Base-by-base conservation (phyloP, 352 stramenopile species). In the Globisporangium rhizosaccharum region DNA sequence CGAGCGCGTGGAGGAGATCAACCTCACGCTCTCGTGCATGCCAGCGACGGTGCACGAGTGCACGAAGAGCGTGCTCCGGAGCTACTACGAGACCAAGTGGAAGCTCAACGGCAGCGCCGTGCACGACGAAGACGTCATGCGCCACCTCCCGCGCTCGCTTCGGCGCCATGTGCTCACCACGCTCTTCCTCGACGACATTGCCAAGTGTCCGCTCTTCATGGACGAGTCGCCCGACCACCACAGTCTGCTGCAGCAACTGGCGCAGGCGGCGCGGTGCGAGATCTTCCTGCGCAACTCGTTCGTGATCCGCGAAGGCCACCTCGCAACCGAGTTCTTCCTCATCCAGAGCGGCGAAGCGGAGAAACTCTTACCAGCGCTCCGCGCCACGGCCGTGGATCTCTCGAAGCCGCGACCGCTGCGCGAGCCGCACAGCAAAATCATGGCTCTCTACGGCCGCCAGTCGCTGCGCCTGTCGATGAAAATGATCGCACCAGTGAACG, bases 41-140 rank as follows among this genome's bases (percentile, higher is more conserved):
- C 30, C 62, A 12, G 39, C 39, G 0, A 71, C 65, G 2, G 70
- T 88, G 3, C 71, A 74, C 0, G 73, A 82, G 14, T n/a, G 55
- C 14, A 85, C 76, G 8, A 87, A 86, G 25, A 68, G 65, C 11
- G 72, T 69, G 45, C 60, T 90, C 12, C 76, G 81, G 3, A 78
- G 68, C 20, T 88, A 86, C 50, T 90, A 87, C 54, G 68, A 82
- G 53, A 82, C 76, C 20, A 90, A 87, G 61, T 90, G 81, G 81
- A 82, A 83, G 33, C 53, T 88, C 28, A 90, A 87, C 26, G 78
- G 81, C 18, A 88, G 78, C 20, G 73, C 73, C 0, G 61, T 84
- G 25, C 60, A 70, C 1, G 76, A 88, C 36, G 57, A 76, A 44
- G 81, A 87, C 33, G 53, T 90, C 0, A 56, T 84, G 7, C 33